phyloP scores from a whole-genome alignment of 768 basidiomycete species.

The Myochromella boudieri region DNA sequence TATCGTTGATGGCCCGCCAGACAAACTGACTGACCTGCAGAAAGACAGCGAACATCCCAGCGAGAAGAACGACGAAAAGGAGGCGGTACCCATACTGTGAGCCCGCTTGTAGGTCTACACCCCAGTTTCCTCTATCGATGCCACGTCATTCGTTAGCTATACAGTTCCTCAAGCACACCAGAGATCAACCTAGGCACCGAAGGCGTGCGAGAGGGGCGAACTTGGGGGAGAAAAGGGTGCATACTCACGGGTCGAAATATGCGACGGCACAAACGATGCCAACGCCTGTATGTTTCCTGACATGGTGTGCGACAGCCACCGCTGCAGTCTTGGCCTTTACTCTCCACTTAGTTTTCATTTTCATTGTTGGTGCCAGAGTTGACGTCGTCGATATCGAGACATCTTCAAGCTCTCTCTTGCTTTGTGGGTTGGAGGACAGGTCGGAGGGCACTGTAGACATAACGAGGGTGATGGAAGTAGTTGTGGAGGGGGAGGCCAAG shows the following conservation, averaged over 20 bases:
- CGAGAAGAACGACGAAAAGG: conserved; percentile 80
- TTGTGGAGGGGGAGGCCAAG: conserved; percentile 2
- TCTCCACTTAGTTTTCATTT: too few species aligned
- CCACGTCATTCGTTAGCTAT: neutral
- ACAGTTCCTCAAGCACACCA: too few species aligned
- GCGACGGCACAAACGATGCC: conserved; percentile 88
- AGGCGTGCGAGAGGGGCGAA: too few species aligned
- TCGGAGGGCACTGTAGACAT: too few species aligned
- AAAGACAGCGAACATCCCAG: conserved; percentile 81
- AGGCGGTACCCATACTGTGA: conserved; percentile 83
- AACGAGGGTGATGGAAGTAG: neutral
- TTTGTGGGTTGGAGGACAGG: too few species aligned
- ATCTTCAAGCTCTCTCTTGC: too few species aligned
- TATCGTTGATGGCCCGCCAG: too few species aligned
- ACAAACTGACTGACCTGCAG: conserved; percentile 60
- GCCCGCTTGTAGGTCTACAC: conserved; percentile 87
- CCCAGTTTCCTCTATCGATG: conserved; percentile 79
- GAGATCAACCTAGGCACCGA: too few species aligned
- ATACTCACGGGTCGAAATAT: conserved; percentile 81
- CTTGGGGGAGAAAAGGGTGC: too few species aligned
- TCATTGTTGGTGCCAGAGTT: too few species aligned
- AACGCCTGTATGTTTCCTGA: conserved; percentile 69
- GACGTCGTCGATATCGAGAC: too few species aligned
- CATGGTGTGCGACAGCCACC: conserved; percentile 44
- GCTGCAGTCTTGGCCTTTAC: too few species aligned